Evolutionary conservation across 306 rosid species (phyloP).

Genomic region (Citrullus colocynthis): DNA sequence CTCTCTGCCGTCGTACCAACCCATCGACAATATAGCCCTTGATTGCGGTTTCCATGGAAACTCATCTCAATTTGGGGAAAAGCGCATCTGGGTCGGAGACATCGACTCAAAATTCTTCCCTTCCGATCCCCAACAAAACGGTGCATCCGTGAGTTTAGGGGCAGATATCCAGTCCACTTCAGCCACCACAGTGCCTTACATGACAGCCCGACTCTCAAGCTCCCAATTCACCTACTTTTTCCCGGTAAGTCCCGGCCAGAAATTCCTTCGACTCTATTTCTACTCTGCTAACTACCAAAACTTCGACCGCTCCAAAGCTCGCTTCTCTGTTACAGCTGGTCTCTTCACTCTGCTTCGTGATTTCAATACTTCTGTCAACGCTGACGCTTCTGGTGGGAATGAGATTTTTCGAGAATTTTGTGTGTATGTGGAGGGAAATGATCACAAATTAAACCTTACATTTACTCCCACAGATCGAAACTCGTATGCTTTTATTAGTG

Average conservation of each 20-base stretch:
- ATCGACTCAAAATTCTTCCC: not conserved
- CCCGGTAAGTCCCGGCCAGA: not conserved
- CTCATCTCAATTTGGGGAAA: not conserved
- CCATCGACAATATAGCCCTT: not conserved
- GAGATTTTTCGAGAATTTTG: not conserved
- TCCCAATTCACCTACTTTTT: conserved; percentile 1
- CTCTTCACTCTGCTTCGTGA: conserved; percentile 6
- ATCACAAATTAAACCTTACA: not conserved
- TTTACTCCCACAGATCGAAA: conserved; percentile 12
- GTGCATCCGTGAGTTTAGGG: not conserved
- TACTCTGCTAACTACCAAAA: not conserved
- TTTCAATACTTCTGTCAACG: conserved; percentile 7
- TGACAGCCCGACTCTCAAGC: not conserved
- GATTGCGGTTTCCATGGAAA: conserved; percentile 8
- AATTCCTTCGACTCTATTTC: conserved; percentile 11
- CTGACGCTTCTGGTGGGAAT: not conserved
- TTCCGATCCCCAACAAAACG: not conserved
- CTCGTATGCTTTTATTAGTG: conserved; percentile 10
- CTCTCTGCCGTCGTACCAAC: not conserved
- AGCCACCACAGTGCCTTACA: not conserved
- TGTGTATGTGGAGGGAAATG: not conserved
- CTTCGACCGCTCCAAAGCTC: not conserved
- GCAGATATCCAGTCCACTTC: not conserved
- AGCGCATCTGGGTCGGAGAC: conserved; percentile 11
- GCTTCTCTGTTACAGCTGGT: conserved; percentile 3